These are phyloP conservation scores for Leccinum cinnamomeum DNA, from an alignment of 1,284 basidiomycete genomes.

Conservation along the genomic window DNA sequence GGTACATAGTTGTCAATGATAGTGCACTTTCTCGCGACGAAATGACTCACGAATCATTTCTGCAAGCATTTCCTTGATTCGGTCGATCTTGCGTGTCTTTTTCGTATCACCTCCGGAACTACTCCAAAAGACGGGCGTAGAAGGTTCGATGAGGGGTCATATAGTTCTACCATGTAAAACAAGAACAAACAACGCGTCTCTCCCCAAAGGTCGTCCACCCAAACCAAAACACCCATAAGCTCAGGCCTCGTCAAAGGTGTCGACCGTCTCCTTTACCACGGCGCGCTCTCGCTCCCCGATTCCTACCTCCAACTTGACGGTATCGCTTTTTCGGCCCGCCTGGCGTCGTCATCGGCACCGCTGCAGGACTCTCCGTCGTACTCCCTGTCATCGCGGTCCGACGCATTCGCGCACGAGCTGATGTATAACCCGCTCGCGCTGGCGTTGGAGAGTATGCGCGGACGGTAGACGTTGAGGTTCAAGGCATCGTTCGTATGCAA, in stretches of 20 bases:
- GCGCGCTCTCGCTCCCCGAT: slow-evolving; percentile 71
- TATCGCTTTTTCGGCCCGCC: slow-evolving; percentile 57
- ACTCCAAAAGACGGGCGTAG: no score
- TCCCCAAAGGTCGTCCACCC: neutral
- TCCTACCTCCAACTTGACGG: slow-evolving; percentile 72
- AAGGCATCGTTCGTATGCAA: slow-evolving; percentile 49
- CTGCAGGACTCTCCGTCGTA: slow-evolving; percentile 38
- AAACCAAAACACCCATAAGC: slow-evolving; percentile 2
- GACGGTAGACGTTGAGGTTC: slow-evolving; percentile 41
- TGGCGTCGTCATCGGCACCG: slow-evolving; percentile 14
- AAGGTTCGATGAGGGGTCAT: no score
- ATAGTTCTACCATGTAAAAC: neutral
- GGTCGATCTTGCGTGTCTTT: no score
- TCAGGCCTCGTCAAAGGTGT: slow-evolving; percentile 1
- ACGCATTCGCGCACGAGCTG: slow-evolving; percentile 39
- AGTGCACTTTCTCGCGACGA: no score
- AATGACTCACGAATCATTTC: no score
- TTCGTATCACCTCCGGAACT: no score
- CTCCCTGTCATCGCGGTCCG: slow-evolving; percentile 20
- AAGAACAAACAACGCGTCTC: neutral
- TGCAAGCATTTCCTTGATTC: no score
- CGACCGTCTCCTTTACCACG: slow-evolving; percentile 69
- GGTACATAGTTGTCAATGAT: no score
- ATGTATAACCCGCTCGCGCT: slow-evolving; percentile 69
- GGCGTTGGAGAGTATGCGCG: slow-evolving; percentile 67